phyloP scores from a whole-genome alignment of 164 flowering plant species.

The Cinnamomum chago region DNA sequence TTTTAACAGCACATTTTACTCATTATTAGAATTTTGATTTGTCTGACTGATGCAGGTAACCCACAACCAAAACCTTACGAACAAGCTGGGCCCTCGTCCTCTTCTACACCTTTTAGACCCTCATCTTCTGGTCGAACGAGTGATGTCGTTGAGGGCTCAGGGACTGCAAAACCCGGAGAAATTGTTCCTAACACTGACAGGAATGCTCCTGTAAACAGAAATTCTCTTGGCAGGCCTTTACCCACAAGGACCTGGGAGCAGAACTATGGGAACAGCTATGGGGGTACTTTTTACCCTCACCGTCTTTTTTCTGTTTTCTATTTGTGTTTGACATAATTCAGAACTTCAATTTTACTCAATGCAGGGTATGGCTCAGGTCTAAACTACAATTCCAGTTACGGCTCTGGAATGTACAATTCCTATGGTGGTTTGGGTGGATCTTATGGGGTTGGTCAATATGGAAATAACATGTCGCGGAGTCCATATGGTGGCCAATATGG shows the following conservation, averaged over 20 bases:
- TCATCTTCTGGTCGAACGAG: conserved; percentile 78
- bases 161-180: conserved; percentile 91
- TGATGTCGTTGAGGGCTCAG: conserved; percentile 91
- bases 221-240: conserved; percentile 60
- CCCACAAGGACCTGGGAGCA: conserved; percentile 97
- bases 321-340: not conserved
- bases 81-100: conserved; percentile 34
- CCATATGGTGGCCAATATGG: conserved; percentile 53
- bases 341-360: not conserved
- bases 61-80: conserved; percentile 4
- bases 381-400: conserved; percentile 52
- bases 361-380: conserved; percentile 59
- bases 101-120: conserved; percentile 83
- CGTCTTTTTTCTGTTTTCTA: not conserved
- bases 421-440: conserved; percentile 52
- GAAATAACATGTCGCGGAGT: conserved; percentile 33
- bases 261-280: conserved; percentile 48
- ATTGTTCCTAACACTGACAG: conserved; percentile 43
- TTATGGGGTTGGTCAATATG: conserved; percentile 51
- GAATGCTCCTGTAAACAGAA: conserved; percentile 39
- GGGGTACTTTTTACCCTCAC: conserved; percentile 18
- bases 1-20: not conserved
- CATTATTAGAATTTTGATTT: not conserved
- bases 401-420: conserved; percentile 53
- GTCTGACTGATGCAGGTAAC: not conserved